Evolutionary conservation across 495 filamentous ascomycete species (phyloP).

Genomic region (Aspergillus heteromorphus): DNA sequence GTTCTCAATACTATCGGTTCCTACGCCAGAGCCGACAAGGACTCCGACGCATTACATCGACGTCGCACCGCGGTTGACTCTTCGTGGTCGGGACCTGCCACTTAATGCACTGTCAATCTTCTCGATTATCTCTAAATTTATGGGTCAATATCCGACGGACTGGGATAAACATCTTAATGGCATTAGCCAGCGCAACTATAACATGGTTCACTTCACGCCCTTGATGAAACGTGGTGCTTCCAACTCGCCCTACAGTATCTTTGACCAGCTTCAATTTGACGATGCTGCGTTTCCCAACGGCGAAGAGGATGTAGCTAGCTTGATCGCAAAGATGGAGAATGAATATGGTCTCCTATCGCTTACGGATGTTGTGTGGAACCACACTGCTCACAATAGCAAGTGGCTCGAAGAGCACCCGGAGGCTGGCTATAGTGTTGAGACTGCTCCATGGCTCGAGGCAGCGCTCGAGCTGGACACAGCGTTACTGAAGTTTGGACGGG

Average conservation of each 20-base stretch:
- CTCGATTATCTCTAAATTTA: constrained; percentile 96
- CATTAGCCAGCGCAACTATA: constrained; percentile 85
- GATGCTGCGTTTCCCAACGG: constrained; percentile 76
- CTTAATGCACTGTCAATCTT: constrained; percentile 84
- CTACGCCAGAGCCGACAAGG: constrained; percentile 51
- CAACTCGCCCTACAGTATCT: constrained; percentile 96
- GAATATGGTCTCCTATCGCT: constrained; percentile 80
- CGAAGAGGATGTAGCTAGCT: constrained; percentile 70
- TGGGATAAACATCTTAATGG: constrained; percentile 88
- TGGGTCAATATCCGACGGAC: constrained; percentile 81
- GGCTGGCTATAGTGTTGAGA: constrained; percentile 88
- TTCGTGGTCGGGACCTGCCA: constrained; percentile 65
- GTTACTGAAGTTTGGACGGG: constrained; percentile 68
- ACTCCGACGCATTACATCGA: constrained; percentile 86
- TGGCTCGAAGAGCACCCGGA: constrained; percentile 96
- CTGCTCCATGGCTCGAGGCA: constrained; percentile 87
- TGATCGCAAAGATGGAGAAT: constrained; percentile 78
- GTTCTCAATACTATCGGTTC: constrained; percentile 55
- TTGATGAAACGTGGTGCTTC: constrained; percentile 82
- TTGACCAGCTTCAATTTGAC: constrained; percentile 86
- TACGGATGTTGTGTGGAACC: constrained; percentile 98
- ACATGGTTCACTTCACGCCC: constrained; percentile 98
- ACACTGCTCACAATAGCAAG: constrained; percentile 91
- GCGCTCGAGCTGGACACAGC: constrained; percentile 84
- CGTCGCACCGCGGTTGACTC: constrained; percentile 74